Evolutionary conservation across 345 rosid species (phyloP), one percentile per base, ranked within the genome.

Genomic region (Mangifera indica): DNA sequence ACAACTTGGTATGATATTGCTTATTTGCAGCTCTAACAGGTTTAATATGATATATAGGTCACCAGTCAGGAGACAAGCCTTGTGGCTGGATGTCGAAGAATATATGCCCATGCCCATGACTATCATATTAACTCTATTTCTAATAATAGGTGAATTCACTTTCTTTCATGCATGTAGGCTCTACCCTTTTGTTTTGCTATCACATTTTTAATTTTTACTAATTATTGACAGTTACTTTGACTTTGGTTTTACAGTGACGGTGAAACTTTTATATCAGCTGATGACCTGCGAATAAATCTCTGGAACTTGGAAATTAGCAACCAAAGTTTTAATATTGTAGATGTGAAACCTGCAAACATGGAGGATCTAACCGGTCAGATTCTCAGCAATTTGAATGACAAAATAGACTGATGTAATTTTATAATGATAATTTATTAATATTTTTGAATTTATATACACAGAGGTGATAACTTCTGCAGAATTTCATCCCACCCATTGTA

Each of bases 401-500:
- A 71, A 48, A 57, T 29, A 52, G 44, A 40, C 48, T 61, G 32
- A 14, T 79, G 71, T 25, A 22, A 77, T 72, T 17, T 49, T 22
- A 10, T 46, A 3, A n/a, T 8, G 29, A 14, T 49, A 20, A 3
- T 7, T 2, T 70, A 29, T 12, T 70, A 24, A 59, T 46, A 17
- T 60, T 34, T 9, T 62, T 52, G 37, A 24, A 24, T 61, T 71
- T n/a, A 60, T 51, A 61, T 51, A 71, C 74, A 87, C 98, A 96
- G 99, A 96, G 97, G 99, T 96, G 74, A 93, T 95, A 69, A 96
- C 99, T 76, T 93, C 98, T 64, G 99, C 99, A 10, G 98, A 96
- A 66, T 96, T 96, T 81, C 99, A 96, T 73, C 99, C 99, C 75
- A 85, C 81, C 67, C 98, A 93, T 66, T 96, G 99, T 80, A 93